Percentiles rank a stretch among this genome's conserved stretches.
Evolutionary conservation across 305 asterid genomes (phyloP).

Genomic region (Euphrasia arctica): DNA sequence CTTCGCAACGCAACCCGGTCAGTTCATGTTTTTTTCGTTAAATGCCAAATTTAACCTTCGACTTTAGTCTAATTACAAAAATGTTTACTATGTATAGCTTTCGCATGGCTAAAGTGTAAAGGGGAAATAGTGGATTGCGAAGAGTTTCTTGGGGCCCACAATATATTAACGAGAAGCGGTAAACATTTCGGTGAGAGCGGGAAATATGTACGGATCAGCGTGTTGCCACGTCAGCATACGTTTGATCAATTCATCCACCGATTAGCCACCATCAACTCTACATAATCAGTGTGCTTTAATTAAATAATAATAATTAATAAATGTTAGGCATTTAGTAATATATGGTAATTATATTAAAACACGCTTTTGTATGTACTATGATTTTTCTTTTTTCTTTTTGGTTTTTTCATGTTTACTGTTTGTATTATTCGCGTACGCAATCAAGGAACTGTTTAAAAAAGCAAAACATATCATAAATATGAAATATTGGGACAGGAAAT

Average conservation of each 20-base stretch:
- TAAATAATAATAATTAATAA: too few relatives aligned
- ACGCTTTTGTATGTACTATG: too few relatives aligned
- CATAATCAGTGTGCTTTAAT: constrained; percentile 2
- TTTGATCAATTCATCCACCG: constrained; percentile 56
- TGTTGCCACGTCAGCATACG: constrained; percentile 57
- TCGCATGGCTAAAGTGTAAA: constrained; percentile 86
- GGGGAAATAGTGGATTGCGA: constrained; percentile 65
- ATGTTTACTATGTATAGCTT: constrained; percentile 39
- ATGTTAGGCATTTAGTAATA: too few relatives aligned
- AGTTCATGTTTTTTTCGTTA: neutral
- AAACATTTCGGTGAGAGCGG: constrained; percentile 60
- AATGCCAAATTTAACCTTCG: too few relatives aligned
- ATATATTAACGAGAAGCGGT: constrained; percentile 69
- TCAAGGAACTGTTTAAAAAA: too few relatives aligned
- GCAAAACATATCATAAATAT: too few relatives aligned
- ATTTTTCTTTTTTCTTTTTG: too few relatives aligned
- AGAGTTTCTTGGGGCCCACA: constrained; percentile 54
- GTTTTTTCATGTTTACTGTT: too few relatives aligned
- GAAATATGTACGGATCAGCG: constrained; percentile 60
- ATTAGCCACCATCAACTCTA: constrained; percentile 43
- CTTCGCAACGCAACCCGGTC: constrained; percentile 74
- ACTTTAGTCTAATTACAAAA: too few relatives aligned
- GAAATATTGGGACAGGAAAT: too few relatives aligned
- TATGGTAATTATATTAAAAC: too few relatives aligned
- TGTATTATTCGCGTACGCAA: too few relatives aligned